These are phyloP conservation scores for Arachis stenosperma DNA, from an alignment of 306 rosid species.

Conservation along the genomic window DNA sequence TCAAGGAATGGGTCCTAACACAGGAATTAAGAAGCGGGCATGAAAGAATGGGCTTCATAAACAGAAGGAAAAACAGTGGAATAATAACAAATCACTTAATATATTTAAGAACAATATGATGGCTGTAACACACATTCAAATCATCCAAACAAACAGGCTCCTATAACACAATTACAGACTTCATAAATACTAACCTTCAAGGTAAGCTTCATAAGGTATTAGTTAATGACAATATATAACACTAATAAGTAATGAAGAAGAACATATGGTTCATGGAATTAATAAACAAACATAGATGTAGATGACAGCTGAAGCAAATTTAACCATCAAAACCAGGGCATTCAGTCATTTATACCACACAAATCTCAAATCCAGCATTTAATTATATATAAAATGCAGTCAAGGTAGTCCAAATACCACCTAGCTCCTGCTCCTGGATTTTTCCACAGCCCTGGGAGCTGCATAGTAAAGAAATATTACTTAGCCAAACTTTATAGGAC, in stretches of 20 bases:
- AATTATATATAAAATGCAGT: constrained; percentile 38
- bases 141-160: constrained; percentile 46
- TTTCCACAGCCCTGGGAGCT: constrained; percentile 61
- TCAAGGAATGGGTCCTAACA: neutral
- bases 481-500: constrained; percentile 10
- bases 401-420: constrained; percentile 23
- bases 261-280: constrained; percentile 35
- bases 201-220: constrained; percentile 47
- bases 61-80: neutral
- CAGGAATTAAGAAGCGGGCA: neutral
- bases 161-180: constrained; percentile 51
- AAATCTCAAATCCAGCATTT: constrained; percentile 11
- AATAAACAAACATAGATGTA: constrained; percentile 41
- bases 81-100: constrained; percentile 22
- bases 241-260: constrained; percentile 15
- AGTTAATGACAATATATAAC: constrained; percentile 46
- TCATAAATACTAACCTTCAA: constrained; percentile 50
- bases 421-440: constrained; percentile 53
- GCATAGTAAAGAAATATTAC: constrained; percentile 29
- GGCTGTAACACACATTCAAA: constrained; percentile 42
- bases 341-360: constrained; percentile 39
- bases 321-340: constrained; percentile 44
- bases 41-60: neutral
- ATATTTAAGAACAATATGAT: constrained; percentile 20
- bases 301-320: constrained; percentile 40